These are phyloP conservation scores for Trichophyton mentagrophytes DNA, from an alignment of 2,329 filamentous ascomycete genomes.

Conservation along the genomic window DNA sequence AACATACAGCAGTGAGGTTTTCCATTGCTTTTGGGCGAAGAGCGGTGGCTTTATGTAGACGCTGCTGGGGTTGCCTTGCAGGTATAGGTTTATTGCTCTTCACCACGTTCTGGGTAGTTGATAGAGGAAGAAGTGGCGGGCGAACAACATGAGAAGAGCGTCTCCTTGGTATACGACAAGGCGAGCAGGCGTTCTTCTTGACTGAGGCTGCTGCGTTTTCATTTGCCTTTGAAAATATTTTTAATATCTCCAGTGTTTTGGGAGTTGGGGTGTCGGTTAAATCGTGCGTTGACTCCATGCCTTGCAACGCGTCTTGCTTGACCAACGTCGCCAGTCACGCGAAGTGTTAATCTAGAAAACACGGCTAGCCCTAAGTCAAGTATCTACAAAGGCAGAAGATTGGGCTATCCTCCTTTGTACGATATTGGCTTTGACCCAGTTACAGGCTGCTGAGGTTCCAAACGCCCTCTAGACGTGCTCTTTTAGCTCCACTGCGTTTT, in stretches of 20 bases:
- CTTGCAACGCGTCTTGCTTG: not conserved
- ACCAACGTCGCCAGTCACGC: not conserved
- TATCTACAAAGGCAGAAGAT: not conserved
- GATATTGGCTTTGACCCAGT: not conserved
- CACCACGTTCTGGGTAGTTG: not conserved
- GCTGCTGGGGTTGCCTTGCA: not conserved
- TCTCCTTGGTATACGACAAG: not conserved
- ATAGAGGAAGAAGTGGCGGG: not conserved
- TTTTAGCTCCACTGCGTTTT: slow-evolving; percentile 14
- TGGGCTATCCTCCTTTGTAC: not conserved
- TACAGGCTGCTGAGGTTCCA: not conserved
- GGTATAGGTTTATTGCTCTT: not conserved
- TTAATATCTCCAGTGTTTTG: not conserved
- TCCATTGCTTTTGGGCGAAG: not conserved
- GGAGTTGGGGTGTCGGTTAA: not conserved
- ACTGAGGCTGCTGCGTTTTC: not conserved
- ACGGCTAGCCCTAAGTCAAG: not conserved
- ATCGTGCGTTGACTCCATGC: not conserved
- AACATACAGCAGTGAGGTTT: not conserved
- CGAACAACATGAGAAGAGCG: not conserved
- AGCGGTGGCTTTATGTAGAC: not conserved
- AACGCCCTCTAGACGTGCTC: slow-evolving; percentile 11
- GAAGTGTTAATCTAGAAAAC: not conserved
- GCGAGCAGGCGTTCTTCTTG: not conserved
- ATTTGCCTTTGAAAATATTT: not conserved